These are phyloP conservation scores for Guadua angustifolia DNA, from an alignment of 176 grass and related monocot genomes.

Conservation along the genomic window DNA sequence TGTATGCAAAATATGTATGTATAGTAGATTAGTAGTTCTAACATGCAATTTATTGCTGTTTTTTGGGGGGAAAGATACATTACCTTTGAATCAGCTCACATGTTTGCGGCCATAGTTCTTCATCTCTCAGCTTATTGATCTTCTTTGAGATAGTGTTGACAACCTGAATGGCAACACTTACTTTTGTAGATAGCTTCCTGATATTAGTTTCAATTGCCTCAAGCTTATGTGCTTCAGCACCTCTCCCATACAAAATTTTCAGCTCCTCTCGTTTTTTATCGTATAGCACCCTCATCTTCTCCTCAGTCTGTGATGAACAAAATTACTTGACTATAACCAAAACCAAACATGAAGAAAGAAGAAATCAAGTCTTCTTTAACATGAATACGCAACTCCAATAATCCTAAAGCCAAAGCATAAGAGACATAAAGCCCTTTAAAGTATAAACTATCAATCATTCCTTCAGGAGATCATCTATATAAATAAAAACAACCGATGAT, in stretches of 20 bases:
- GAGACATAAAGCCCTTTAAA: background rate
- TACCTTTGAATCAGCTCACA: conserved; percentile 67
- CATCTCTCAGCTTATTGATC: conserved; percentile 70
- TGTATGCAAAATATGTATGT: background rate
- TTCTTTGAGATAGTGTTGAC: conserved; percentile 58
- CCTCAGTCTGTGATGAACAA: conserved; percentile 53
- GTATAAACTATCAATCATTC: background rate
- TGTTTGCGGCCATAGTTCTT: conserved; percentile 70
- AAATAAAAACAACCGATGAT: too few species aligned
- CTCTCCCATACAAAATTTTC: conserved; percentile 30
- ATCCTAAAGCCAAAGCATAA: background rate
- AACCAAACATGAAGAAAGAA: background rate
- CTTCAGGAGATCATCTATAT: background rate
- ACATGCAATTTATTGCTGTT: background rate
- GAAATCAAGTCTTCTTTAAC: conserved; percentile 16
- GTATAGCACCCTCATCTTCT: conserved; percentile 61
- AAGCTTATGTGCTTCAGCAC: conserved; percentile 58
- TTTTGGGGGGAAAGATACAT: conserved; percentile 12
- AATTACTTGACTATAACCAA: conserved; percentile 30
- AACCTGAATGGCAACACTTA: conserved; percentile 57
- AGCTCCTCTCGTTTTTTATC: conserved; percentile 41
- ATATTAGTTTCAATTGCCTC: conserved; percentile 45
- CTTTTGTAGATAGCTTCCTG: conserved; percentile 59
- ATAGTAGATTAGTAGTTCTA: background rate
- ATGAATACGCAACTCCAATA: background rate